Base-by-base conservation (phyloP, 805 yeast genomes). In the Starmerella ratchasimensis region DNA sequence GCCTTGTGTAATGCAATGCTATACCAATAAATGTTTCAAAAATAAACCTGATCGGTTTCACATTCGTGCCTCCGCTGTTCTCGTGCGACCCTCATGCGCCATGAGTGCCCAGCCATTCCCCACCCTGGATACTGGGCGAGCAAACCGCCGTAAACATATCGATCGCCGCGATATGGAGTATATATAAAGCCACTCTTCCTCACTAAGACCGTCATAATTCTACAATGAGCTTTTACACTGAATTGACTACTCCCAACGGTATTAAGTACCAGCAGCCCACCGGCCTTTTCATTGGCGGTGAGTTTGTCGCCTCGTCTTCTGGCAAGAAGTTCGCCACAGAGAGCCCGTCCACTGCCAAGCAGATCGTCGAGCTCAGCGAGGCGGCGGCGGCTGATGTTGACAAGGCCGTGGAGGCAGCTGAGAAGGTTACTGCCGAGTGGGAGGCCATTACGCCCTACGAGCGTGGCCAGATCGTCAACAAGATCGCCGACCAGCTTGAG, bases 341-440 rank as follows among this genome's bases (percentile, higher is more conserved):
- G 42, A 67, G 76, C 57, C 90, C 93, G 17, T 64, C 83, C 13
- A 79, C 86, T 27, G 88, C 78, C 58, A 78, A 78, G 55, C 69
- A 64, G 38, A 72, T 81, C 48, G 64, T 78, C 41, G 68, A 70
- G 37, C 73, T 81, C 33, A 75, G 79, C 56, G 86, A 79, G 59
- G 94, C 86, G 29, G 66, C 71, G 42, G 77, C 63, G 37, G 86
- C 71, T 39, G 95, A 84, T 57, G 78, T 84, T 31, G 86, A 84
- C 46, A 49, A 58, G 41, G 98, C 98, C 14, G 95, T 88, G 25
- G 71, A 72, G 19, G 90, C 93, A 29, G 96, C 97, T 30, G 64
- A 71, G 48, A 65, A 63, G 31, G 95, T 95, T 10, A 86, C 79
- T 35, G 41, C 33, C 34, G 65, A 71, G 41, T 86, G 95, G 95